Evolutionary conservation across 345 rosid genomes (phyloP).

Genomic region (Eutrema yunnanense): DNA sequence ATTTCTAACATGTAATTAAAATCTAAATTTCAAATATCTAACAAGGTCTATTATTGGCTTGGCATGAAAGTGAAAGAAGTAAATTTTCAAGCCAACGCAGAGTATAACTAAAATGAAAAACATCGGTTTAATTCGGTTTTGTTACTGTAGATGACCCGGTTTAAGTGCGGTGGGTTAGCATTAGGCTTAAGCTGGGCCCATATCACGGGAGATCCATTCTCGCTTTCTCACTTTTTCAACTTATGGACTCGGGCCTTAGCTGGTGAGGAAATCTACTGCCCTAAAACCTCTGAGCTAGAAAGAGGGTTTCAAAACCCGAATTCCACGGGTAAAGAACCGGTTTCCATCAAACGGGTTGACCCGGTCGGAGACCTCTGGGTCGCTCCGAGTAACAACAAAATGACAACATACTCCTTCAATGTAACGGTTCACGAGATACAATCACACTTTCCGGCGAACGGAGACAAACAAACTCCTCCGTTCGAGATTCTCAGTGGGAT

Average conservation of each 20-base stretch:
- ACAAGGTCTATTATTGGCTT: neutral
- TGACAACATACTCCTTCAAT: constrained; percentile 45
- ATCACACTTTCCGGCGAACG: constrained; percentile 10
- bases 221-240: constrained; percentile 35
- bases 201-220: constrained; percentile 48
- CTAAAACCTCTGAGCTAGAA: neutral
- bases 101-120: neutral
- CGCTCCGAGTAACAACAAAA: constrained; percentile 32
- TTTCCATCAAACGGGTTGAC: constrained; percentile 48
- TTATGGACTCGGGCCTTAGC: constrained; percentile 28
- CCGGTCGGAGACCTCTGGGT: constrained; percentile 69
- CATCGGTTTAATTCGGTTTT: neutral
- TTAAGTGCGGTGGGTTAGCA: constrained; percentile 69
- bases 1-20: neutral
- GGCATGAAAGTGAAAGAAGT: neutral
- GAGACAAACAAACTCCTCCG: neutral
- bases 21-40: neutral
- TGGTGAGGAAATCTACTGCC: neutral
- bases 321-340: constrained; percentile 13
- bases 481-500: constrained; percentile 52
- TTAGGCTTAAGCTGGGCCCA: constrained; percentile 72
- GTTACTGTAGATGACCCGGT: constrained; percentile 45
- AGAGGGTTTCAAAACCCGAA: neutral
- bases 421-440: constrained; percentile 29
- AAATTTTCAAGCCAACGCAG: neutral